phyloP scores from a whole-genome alignment of 495 filamentous ascomycete genomes.

The Endocarpon pusillum region DNA sequence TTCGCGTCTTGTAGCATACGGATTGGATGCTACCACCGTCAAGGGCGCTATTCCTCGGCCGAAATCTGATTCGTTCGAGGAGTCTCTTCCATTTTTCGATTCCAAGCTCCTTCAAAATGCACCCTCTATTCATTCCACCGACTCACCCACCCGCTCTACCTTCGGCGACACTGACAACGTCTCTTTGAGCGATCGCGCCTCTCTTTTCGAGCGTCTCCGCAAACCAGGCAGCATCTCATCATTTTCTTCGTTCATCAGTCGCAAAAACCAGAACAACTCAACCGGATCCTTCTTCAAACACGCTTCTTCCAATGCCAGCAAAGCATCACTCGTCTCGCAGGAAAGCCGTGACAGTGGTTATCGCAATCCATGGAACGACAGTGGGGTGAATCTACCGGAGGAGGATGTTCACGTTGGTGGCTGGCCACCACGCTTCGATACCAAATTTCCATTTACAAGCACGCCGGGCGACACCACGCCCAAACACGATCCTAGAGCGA shows the following conservation, averaged over 20 bases:
- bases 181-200: conserved; percentile 54
- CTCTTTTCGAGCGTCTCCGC: conserved; percentile 72
- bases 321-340: conserved; percentile 83
- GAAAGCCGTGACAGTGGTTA: conserved; percentile 84
- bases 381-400: conserved; percentile 79
- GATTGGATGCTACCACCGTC: conserved; percentile 69
- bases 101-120: conserved; percentile 89
- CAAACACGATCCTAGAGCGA: conserved; percentile 61
- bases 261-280: conserved; percentile 81
- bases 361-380: conserved; percentile 94
- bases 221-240: conserved; percentile 89
- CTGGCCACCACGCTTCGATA: conserved; percentile 44
- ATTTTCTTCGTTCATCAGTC: conserved; percentile 79
- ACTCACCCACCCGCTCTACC: conserved; percentile 65
- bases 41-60: conserved; percentile 88
- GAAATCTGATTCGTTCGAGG: conserved; percentile 97
- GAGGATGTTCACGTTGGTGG: conserved; percentile 55
- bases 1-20: conserved; percentile 59
- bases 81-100: conserved; percentile 88
- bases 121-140: conserved; percentile 57
- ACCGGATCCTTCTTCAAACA: conserved; percentile 78
- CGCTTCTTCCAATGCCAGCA: conserved; percentile 83
- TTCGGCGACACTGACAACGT: conserved; percentile 54
- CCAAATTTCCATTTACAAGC: conserved; percentile 48
- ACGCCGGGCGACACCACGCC: conserved; percentile 67